A percentile compares a stretch with the other conserved stretches of the same genome.
Evolutionary conservation across 2,329 filamentous ascomycete genomes (phyloP).

Genomic region (Sporothrix phasma): DNA sequence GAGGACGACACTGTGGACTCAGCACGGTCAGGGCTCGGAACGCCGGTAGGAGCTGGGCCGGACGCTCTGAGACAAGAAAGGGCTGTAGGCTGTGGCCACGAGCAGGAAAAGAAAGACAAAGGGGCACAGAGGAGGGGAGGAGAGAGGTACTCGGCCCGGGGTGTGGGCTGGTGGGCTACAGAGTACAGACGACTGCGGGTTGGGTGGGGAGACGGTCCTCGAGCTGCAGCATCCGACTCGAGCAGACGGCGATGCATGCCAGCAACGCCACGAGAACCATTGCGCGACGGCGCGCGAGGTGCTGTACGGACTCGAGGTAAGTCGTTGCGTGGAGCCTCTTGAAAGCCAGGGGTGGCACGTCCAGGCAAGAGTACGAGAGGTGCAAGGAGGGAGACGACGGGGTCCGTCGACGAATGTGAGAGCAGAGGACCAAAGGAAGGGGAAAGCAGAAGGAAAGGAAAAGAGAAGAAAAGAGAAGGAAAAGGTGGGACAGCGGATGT

Average conservation of each 20-base stretch:
- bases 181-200: slow-evolving; percentile 29
- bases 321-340: background rate
- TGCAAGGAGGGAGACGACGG: background rate
- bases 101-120: slow-evolving; percentile 25
- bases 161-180: slow-evolving; percentile 25
- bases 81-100: slow-evolving; percentile 25
- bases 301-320: background rate
- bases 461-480: slow-evolving; percentile 20
- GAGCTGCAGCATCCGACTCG: background rate
- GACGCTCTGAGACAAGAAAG: slow-evolving; percentile 38
- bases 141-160: slow-evolving; percentile 22
- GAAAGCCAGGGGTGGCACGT: background rate
- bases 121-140: slow-evolving; percentile 29
- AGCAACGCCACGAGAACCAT: no score
- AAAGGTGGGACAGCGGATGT: background rate
- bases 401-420: background rate
- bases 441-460: slow-evolving; percentile 15
- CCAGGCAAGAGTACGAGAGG: background rate
- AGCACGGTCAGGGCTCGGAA: slow-evolving; percentile 38
- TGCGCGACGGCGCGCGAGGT: no score
- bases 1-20: slow-evolving; percentile 20
- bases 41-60: slow-evolving; percentile 43
- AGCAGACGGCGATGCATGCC: background rate
- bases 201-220: slow-evolving; percentile 12
- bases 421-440: background rate